phyloP scores from a whole-genome alignment of 805 yeast species.

The Ogataea allantospora region DNA sequence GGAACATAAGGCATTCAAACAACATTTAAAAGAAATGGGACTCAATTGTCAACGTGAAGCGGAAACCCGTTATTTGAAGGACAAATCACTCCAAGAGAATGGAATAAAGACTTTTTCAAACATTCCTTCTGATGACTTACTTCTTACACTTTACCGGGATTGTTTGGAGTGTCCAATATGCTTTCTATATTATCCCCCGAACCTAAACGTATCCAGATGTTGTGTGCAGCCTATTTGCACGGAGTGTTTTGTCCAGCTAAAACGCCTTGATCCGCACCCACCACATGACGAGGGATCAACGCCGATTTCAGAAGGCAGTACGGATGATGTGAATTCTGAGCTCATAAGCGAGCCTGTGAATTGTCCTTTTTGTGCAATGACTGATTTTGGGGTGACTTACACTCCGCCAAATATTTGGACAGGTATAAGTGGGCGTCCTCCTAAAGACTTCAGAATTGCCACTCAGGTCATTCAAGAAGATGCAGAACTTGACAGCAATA shows the following conservation, averaged over 20 bases:
- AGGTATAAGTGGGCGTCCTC: constrained; percentile 57
- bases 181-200: constrained; percentile 78
- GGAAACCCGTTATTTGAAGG: constrained; percentile 32
- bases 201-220: constrained; percentile 78
- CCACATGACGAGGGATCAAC: constrained; percentile 64
- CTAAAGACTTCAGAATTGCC: constrained; percentile 38
- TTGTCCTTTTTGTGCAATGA: constrained; percentile 92
- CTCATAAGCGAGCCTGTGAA: constrained; percentile 83
- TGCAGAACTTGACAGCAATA: constrained; percentile 12
- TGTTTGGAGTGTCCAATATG: constrained; percentile 93
- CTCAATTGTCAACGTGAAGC: constrained; percentile 37
- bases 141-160: constrained; percentile 59
- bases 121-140: constrained; percentile 44
- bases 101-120: constrained; percentile 31
- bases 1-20: constrained; percentile 45
- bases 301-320: constrained; percentile 19
- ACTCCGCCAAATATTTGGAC: constrained; percentile 59
- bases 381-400: constrained; percentile 81
- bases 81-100: constrained; percentile 25
- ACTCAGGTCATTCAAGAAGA: constrained; percentile 26
- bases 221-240: constrained; percentile 93
- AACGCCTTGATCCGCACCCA: constrained; percentile 87
- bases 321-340: constrained; percentile 49
- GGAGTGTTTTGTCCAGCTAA: constrained; percentile 95
- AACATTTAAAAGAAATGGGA: constrained; percentile 40